These are phyloP conservation scores for Medicago truncatula DNA, from an alignment of 306 rosid species.

Conservation along the genomic window DNA sequence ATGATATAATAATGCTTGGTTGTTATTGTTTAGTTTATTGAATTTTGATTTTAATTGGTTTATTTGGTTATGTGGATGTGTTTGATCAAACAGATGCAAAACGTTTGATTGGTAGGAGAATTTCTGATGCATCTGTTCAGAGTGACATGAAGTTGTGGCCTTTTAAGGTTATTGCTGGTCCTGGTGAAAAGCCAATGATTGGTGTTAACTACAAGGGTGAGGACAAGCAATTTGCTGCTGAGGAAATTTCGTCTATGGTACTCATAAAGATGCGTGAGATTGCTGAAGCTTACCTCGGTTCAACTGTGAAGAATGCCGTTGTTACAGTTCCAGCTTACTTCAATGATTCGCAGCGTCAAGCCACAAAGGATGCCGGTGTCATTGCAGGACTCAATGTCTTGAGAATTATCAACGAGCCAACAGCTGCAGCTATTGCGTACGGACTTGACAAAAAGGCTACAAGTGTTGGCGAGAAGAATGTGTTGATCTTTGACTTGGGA, in stretches of 20 bases:
- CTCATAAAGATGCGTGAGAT: slow-evolving; percentile 73
- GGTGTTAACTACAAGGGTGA: slow-evolving; percentile 64
- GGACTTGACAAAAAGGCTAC: slow-evolving; percentile 74
- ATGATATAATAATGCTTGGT: no score
- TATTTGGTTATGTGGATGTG: not conserved
- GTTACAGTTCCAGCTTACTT: slow-evolving; percentile 74
- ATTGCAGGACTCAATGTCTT: slow-evolving; percentile 68
- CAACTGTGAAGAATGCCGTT: slow-evolving; percentile 62
- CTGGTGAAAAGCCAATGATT: slow-evolving; percentile 71
- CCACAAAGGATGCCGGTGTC: slow-evolving; percentile 75
- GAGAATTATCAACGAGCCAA: slow-evolving; percentile 77
- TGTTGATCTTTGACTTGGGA: slow-evolving; percentile 67
- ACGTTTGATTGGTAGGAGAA: slow-evolving; percentile 69
- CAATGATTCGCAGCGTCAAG: slow-evolving; percentile 76
- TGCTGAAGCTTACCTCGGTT: slow-evolving; percentile 68
- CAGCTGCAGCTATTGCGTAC: slow-evolving; percentile 77
- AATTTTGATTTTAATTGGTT: not conserved
- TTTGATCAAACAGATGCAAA: slow-evolving; percentile 59
- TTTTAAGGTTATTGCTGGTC: slow-evolving; percentile 59
- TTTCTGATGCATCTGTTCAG: slow-evolving; percentile 62
- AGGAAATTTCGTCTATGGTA: slow-evolving; percentile 80
- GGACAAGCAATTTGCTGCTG: slow-evolving; percentile 68
- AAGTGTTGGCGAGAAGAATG: slow-evolving; percentile 69
- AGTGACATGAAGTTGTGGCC: slow-evolving; percentile 78
- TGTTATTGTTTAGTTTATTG: not conserved